A percentile compares a stretch with the other conserved stretches of the same genome.
Evolutionary conservation across 129 eudicot genomes (phyloP).

Genomic region (Flaveria bidentis): DNA sequence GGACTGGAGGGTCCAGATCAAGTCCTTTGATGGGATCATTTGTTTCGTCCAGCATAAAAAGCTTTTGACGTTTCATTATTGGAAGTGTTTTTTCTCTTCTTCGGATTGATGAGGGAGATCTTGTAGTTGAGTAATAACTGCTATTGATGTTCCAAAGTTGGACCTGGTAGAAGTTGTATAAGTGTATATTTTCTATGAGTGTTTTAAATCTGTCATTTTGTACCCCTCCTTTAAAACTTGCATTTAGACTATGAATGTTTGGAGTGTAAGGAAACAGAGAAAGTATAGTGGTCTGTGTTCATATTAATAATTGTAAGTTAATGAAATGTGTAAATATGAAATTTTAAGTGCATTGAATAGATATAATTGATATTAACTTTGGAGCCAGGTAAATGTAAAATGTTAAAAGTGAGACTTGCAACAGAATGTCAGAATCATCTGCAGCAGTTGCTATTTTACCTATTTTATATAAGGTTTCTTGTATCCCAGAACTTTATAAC

Average conservation of each 20-base stretch:
- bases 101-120: slow-evolving; percentile 70
- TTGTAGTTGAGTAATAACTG: slow-evolving; percentile 61
- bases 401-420: slow-evolving; percentile 44
- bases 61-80: slow-evolving; percentile 43
- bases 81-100: slow-evolving; percentile 63
- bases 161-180: slow-evolving; percentile 36
- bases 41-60: slow-evolving; percentile 40
- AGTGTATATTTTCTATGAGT: background rate
- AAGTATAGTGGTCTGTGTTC: no score
- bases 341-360: no score
- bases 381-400: background rate
- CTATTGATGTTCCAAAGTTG: slow-evolving; percentile 71
- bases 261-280: no score
- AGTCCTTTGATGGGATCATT: slow-evolving; percentile 10
- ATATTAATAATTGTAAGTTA: no score
- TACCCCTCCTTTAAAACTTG: no score
- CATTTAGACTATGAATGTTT: no score
- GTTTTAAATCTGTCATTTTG: no score
- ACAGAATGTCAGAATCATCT: slow-evolving; percentile 65
- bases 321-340: no score
- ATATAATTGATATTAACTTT: background rate
- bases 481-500: slow-evolving; percentile 82
- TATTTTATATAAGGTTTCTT: slow-evolving; percentile 57
- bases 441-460: slow-evolving; percentile 90
- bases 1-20: slow-evolving; percentile 19